Conservation (phyloP, 2,329 filamentous ascomycete species). For the Cercospora beticola region DNA sequence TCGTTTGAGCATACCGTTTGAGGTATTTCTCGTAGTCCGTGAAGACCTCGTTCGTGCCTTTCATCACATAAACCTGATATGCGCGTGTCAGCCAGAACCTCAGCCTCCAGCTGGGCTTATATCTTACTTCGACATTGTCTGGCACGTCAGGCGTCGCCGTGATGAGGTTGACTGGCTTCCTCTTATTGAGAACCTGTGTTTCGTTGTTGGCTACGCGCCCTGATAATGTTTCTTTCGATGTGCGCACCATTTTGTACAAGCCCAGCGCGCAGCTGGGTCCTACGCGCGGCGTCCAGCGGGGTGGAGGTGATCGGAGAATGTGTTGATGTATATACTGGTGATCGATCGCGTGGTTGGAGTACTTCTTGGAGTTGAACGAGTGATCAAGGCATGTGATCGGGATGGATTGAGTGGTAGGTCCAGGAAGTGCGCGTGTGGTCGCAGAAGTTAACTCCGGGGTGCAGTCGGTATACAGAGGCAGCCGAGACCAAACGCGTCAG, state of each 20-base stretch:
- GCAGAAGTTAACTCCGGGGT: slow-evolving; percentile 10
- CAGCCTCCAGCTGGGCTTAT: not conserved
- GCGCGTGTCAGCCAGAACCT: slow-evolving; percentile 30
- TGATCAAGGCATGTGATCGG: slow-evolving; percentile 13
- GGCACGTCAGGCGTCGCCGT: slow-evolving; percentile 70
- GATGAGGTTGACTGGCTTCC: slow-evolving; percentile 86
- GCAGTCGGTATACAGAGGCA: slow-evolving; percentile 5
- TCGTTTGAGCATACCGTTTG: slow-evolving; percentile 61
- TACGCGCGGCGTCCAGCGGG: slow-evolving; percentile 12
- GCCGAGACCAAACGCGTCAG: slow-evolving; percentile 9
- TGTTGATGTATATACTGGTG: slow-evolving; percentile 48
- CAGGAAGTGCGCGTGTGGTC: slow-evolving; percentile 14
- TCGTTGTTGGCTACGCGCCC: slow-evolving; percentile 25
- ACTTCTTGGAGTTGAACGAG: not conserved
- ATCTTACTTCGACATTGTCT: slow-evolving; percentile 76
- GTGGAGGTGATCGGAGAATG: slow-evolving; percentile 39
- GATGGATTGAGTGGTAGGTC: not conserved
- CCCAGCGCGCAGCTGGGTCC: slow-evolving; percentile 29
- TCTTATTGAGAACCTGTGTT: slow-evolving; percentile 84
- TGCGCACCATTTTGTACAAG: slow-evolving; percentile 28
- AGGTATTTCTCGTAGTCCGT: slow-evolving; percentile 84
- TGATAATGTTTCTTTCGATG: not conserved
- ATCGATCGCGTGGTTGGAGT: not conserved
- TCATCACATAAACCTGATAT: slow-evolving; percentile 82
- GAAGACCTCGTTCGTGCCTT: slow-evolving; percentile 88